phyloP scores from a whole-genome alignment of 2,329 filamentous ascomycete species.

The Aspergillus aculeatinus region DNA sequence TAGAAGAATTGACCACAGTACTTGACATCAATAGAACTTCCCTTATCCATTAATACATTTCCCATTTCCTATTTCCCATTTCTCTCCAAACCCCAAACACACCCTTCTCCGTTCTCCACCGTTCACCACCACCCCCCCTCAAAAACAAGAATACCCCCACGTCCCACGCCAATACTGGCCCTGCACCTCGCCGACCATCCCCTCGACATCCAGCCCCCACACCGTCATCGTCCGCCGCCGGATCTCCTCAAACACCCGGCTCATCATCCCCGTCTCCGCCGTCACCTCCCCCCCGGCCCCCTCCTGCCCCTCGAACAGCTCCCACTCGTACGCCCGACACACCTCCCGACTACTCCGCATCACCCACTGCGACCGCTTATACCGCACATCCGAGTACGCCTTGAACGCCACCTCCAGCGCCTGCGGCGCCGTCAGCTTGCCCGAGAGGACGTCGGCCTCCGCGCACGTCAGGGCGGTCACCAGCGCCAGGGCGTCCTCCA shows the following conservation, averaged over 20 bases:
- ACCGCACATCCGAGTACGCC: constrained; percentile 40
- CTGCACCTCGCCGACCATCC: constrained; percentile 27
- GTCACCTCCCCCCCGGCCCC: constrained; percentile 20
- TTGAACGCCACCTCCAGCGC: constrained; percentile 34
- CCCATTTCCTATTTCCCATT: no score
- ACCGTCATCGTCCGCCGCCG: constrained; percentile 35
- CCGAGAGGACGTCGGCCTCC: neutral
- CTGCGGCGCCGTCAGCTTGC: neutral
- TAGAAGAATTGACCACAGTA: no score
- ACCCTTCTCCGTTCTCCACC: no score
- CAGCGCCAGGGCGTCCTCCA: constrained; percentile 29
- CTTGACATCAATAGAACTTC: no score
- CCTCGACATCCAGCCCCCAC: constrained; percentile 41
- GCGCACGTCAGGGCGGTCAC: constrained; percentile 11
- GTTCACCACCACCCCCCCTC: no score
- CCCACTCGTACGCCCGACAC: constrained; percentile 23
- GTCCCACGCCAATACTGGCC: constrained; percentile 2
- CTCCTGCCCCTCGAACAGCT: constrained; percentile 20
- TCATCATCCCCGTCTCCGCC: constrained; percentile 14
- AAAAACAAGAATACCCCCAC: neutral
- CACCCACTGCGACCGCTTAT: constrained; percentile 47
- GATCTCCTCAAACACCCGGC: constrained; percentile 41
- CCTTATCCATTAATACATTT: no score
- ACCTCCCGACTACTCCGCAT: constrained; percentile 39
- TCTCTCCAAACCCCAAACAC: no score